phyloP scores from a whole-genome alignment of 2,329 filamentous ascomycete species.

The Xylaria sp. region DNA sequence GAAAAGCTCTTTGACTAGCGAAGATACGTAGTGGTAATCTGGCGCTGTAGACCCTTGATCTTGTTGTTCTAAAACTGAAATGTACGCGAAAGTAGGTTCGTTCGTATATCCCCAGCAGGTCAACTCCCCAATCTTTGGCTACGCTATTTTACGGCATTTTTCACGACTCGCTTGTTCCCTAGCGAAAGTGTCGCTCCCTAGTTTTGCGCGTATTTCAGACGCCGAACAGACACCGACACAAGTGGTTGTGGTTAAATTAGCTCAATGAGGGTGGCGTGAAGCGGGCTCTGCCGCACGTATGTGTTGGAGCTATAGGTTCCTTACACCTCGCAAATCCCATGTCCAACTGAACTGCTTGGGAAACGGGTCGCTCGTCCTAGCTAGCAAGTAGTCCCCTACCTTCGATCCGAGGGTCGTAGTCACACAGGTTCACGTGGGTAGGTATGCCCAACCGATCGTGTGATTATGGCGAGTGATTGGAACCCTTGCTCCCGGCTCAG shows the following conservation, averaged over 20 bases:
- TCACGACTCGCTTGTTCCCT: conserved; percentile 1
- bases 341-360: neutral
- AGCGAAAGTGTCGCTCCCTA: neutral
- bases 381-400: neutral
- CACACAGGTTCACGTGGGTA: neutral
- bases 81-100: neutral
- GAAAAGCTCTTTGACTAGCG: neutral
- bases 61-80: neutral
- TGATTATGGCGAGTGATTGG: neutral
- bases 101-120: neutral
- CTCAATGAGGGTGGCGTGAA: conserved; percentile 2
- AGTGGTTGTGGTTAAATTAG: conserved; percentile 7
- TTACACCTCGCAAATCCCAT: neutral
- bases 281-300: conserved; percentile 13
- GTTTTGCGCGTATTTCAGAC: neutral
- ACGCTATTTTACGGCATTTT: neutral
- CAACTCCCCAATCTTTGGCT: neutral
- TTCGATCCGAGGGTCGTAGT: neutral
- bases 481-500: neutral
- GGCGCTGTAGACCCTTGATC: neutral
- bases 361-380: neutral
- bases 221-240: neutral
- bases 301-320: conserved; percentile 5
- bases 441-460: neutral
- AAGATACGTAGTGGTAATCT: neutral